Base-by-base conservation (phyloP, 169 alveolate species). In the Plasmodium gaboni region DNA sequence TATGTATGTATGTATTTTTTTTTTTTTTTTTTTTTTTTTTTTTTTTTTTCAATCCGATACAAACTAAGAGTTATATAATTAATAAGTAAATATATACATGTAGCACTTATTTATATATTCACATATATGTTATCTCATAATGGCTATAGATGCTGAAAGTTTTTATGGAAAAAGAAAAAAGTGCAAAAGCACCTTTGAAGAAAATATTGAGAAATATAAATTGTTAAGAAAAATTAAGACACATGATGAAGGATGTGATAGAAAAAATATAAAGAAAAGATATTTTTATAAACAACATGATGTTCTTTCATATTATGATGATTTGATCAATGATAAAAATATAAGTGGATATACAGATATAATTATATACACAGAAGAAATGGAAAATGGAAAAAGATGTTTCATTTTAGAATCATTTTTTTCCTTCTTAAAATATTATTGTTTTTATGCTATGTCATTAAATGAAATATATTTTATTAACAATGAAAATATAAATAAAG, bases 81-180 rank as follows among this genome's bases (percentile, higher is more conserved):
- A 38, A 38, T 38, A 38, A 38, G 46, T 38, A 38, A 38, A 38
- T 38, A 5, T 38, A 38, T 38, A 38, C 46, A 38, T 38, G 46
- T 38, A 38, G 9, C 46, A 38, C 9, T 5, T 38, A 38, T 38
- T 38, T 38, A 5, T 38, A 38, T 38, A 38, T 38, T 38, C 46
- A 38, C 7, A 38, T 38, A 9, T 38, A 38, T 38, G 46, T 38
- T 38, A 38, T 38, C 46, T 38, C 46, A 68, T 38, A 26, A 86
- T 86, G 92, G 92, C 55, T 17, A 61, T 86, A 4, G 74, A 69
- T 19, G 28, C 92, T 6, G 87, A 71, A 10, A 59, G 50, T 10
- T 86, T 86, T 86, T 86, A 86, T 73, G 86, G 87, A 9, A 86
- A 86, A 42, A 60, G 74, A 64, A 86, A 70, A 71, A 71, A 64